A percentile compares a stretch with the other conserved stretches of the same genome.
Evolutionary conservation across 768 basidiomycete genomes (phyloP).

Genomic region (Phanerochaete sordida): DNA sequence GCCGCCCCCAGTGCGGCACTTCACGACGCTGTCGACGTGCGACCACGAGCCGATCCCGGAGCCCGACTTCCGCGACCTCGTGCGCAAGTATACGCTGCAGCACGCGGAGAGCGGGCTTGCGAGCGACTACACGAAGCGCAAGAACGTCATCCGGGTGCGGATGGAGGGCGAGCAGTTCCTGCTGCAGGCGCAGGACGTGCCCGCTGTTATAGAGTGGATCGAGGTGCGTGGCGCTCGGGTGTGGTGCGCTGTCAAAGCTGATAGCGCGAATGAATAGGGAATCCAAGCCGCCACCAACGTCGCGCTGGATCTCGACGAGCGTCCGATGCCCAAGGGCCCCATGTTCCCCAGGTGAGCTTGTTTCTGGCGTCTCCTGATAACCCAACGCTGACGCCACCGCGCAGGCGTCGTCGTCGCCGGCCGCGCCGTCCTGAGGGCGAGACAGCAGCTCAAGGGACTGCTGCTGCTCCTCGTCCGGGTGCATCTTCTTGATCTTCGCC

Average conservation of each 20-base stretch:
- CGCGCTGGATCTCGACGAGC: constrained; percentile 85
- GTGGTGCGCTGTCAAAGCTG: neutral
- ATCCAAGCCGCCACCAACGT: constrained; percentile 92
- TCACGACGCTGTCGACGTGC: constrained; percentile 6
- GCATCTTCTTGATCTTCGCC: neutral
- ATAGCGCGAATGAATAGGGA: constrained; percentile 43
- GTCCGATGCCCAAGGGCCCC: constrained; percentile 89
- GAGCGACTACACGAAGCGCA: constrained; percentile 90
- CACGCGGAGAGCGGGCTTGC: constrained; percentile 92
- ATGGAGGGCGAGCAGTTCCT: constrained; percentile 97
- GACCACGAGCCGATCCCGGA: constrained; percentile 5
- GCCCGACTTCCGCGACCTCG: constrained; percentile 48
- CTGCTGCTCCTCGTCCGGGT: neutral
- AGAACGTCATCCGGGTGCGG: constrained; percentile 89
- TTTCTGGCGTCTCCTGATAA: neutral
- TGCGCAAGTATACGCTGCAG: constrained; percentile 79
- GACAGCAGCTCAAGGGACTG: neutral
- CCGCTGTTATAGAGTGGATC: constrained; percentile 91
- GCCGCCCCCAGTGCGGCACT: constrained; percentile 8
- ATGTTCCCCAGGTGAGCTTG: constrained; percentile 71
- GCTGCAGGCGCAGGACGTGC: constrained; percentile 80
- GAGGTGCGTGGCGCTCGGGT: constrained; percentile 54
- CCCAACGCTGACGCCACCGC: neutral
- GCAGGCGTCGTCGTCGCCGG: constrained; percentile 13
- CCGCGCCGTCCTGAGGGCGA: constrained; percentile 2